These are phyloP conservation scores for Paecilomyces fulvus DNA, from an alignment of 2,329 filamentous ascomycete genomes.

Conservation along the genomic window DNA sequence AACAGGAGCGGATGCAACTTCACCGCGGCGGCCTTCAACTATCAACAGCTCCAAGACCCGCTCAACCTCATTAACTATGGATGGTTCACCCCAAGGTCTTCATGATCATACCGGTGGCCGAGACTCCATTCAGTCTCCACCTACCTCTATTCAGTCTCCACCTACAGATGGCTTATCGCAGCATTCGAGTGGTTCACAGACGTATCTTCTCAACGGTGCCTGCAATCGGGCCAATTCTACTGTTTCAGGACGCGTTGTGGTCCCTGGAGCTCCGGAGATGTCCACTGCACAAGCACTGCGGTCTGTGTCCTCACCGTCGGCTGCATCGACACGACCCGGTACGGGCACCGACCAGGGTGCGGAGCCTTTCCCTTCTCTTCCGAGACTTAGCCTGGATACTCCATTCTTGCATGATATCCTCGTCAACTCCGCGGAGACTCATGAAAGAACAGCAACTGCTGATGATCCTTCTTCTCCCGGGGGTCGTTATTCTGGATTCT, in stretches of 20 bases:
- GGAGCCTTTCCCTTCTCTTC: conserved; percentile 31
- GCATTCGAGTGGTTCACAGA: conserved; percentile 14
- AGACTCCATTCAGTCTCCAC: conserved; percentile 55
- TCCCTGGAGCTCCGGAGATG: conserved; percentile 49
- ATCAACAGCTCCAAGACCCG: conserved; percentile 46
- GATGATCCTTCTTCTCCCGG: conserved; percentile 23
- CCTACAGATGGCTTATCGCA: conserved; percentile 29
- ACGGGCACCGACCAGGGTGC: conserved; percentile 16
- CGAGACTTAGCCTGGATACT: conserved; percentile 37
- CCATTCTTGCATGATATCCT: conserved; percentile 36
- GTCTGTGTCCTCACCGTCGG: conserved; percentile 39
- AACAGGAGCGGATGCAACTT: conserved; percentile 27
- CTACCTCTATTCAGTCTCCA: conserved; percentile 52
- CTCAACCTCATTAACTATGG: conserved; percentile 54
- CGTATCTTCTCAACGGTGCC: conserved; percentile 17
- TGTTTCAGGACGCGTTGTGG: conserved; percentile 36
- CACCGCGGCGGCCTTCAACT: conserved; percentile 42
- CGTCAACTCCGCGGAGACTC: conserved; percentile 17
- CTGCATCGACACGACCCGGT: conserved; percentile 49
- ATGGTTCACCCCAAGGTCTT: conserved; percentile 54
- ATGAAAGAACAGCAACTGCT: conserved; percentile 16
- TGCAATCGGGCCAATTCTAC: conserved; percentile 51
- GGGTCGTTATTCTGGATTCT: conserved; percentile 64
- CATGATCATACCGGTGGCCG: conserved; percentile 61
- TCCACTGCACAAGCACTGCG: conserved; percentile 43